Percentiles rank a stretch among this genome's conserved stretches.
Conservation (phyloP, 2,329 filamentous ascomycete species). For the Cytospora piceicola region DNA sequence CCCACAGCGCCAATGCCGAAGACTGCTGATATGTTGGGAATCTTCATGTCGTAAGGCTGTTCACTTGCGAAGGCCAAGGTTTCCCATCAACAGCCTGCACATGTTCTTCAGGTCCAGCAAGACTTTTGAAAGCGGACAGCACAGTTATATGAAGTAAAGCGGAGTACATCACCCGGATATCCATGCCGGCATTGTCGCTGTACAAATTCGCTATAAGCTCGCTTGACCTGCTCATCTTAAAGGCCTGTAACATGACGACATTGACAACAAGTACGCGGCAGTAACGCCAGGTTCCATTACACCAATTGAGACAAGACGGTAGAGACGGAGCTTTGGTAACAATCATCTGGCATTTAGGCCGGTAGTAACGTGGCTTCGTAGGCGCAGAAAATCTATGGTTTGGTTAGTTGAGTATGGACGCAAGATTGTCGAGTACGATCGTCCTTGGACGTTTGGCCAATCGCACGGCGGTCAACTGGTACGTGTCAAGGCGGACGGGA, state of each 20-base stretch:
- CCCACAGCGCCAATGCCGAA: neutral
- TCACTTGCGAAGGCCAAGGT: neutral
- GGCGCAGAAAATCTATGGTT: neutral
- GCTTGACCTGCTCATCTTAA: neutral
- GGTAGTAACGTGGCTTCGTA: neutral
- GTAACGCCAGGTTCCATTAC: neutral
- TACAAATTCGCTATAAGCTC: neutral
- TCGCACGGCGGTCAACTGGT: neutral
- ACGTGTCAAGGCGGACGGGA: neutral
- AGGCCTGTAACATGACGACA: neutral
- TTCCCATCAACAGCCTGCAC: neutral
- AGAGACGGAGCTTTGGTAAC: neutral
- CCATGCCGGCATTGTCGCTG: neutral
- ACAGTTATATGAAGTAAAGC: neutral
- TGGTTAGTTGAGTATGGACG: neutral
- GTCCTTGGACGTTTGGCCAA: neutral
- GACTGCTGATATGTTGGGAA: neutral
- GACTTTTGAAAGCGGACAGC: neutral
- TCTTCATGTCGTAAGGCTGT: neutral
- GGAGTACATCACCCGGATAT: neutral
- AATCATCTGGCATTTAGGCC: neutral
- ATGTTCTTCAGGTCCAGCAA: neutral
- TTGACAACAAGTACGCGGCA: no score
- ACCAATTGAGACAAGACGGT: neutral
- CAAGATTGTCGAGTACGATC: neutral